Conservation (phyloP, 2,329 filamentous ascomycete species). For the Aspergillus oerlinghausenensis region DNA sequence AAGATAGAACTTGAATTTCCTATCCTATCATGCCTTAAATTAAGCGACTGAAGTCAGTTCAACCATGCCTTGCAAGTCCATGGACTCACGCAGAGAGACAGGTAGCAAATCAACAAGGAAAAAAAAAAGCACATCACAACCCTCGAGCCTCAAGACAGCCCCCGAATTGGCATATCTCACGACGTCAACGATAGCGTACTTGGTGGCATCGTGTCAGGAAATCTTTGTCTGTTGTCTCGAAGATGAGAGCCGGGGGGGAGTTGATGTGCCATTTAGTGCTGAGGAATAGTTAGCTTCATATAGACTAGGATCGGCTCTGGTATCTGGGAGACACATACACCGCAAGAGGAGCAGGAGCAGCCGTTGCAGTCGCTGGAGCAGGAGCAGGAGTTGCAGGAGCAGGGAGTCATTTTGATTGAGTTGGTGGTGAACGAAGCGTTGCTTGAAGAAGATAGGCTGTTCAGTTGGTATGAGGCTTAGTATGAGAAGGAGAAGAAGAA, state of each 20-base stretch:
- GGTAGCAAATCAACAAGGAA: neutral
- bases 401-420: slow-evolving; percentile 37
- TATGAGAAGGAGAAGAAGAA: neutral
- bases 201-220: neutral
- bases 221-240: neutral
- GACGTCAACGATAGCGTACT: neutral
- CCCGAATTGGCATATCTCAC: neutral
- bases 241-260: neutral
- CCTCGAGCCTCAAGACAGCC: neutral
- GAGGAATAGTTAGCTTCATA: neutral
- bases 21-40: neutral
- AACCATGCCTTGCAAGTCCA: neutral
- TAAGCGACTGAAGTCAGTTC: neutral
- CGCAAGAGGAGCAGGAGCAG: slow-evolving; percentile 21
- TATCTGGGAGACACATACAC: slow-evolving; percentile 22
- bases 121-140: neutral
- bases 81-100: neutral
- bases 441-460: neutral
- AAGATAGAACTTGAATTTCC: neutral
- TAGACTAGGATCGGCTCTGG: neutral
- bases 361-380: slow-evolving; percentile 35
- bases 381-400: slow-evolving; percentile 33
- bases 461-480: neutral
- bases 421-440: slow-evolving; percentile 5
- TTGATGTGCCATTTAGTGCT: slow-evolving; percentile 9